Conservation (phyloP, 2,329 filamentous ascomycete genomes). For the Lizonia empirigonia region DNA sequence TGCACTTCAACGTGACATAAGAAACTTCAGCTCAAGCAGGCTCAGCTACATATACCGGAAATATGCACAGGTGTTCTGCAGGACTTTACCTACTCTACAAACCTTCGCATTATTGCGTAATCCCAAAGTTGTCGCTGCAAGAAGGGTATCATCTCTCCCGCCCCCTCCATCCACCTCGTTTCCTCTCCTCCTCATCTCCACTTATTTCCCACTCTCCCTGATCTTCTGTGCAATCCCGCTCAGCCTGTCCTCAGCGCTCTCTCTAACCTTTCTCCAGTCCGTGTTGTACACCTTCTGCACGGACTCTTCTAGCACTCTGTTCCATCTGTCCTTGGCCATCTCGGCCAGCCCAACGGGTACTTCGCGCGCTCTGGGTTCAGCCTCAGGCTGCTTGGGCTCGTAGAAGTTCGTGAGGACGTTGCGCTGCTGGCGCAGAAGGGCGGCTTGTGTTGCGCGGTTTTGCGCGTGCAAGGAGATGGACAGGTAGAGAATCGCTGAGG, state of each 20-base stretch:
- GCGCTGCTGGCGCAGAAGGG: constrained; percentile 54
- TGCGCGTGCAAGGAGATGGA: constrained; percentile 52
- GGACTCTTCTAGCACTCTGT: constrained; percentile 52
- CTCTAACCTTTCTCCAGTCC: constrained; percentile 53
- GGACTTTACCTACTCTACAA: constrained; percentile 10
- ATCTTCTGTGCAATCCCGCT: constrained; percentile 44
- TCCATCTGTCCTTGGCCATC: constrained; percentile 58
- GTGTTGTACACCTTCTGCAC: constrained; percentile 52
- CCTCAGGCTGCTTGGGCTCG: constrained; percentile 50
- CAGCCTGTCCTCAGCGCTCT: constrained; percentile 50
- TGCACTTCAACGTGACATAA: not conserved
- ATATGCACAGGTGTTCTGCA: not conserved
- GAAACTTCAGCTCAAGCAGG: not conserved
- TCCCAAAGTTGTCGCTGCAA: constrained; percentile 17
- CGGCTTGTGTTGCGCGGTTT: constrained; percentile 54
- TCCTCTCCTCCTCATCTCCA: not conserved
- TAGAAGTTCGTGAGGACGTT: constrained; percentile 52
- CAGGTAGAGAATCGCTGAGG: constrained; percentile 51
- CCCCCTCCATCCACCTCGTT: not conserved
- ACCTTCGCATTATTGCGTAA: constrained; percentile 1
- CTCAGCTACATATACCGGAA: not conserved
- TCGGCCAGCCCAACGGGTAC: constrained; percentile 51
- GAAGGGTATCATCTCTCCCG: constrained; percentile 28
- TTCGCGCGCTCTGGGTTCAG: constrained; percentile 48
- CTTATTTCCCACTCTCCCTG: constrained; percentile 37